Percentiles rank a stretch among this genome's conserved stretches.
Evolutionary conservation across 768 basidiomycete genomes (phyloP).

Genomic region (Dendrothele bispora): DNA sequence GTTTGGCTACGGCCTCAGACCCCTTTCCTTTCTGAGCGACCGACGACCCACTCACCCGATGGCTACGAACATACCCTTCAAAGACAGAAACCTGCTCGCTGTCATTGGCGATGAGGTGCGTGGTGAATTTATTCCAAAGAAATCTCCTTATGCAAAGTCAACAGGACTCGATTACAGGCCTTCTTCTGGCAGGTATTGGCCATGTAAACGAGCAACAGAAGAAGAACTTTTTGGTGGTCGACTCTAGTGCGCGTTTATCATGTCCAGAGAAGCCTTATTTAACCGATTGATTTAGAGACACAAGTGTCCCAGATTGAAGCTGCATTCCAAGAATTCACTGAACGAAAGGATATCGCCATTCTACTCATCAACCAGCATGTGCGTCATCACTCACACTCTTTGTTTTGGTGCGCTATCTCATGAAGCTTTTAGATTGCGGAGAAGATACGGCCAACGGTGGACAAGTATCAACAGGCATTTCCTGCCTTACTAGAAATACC

Average conservation of each 20-base stretch:
- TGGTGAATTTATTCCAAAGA: not conserved
- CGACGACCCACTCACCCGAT: constrained; percentile 27
- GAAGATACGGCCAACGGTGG: constrained; percentile 92
- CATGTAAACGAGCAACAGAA: constrained; percentile 87
- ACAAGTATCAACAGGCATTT: constrained; percentile 94
- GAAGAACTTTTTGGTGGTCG: constrained; percentile 98
- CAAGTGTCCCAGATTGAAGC: constrained; percentile 87
- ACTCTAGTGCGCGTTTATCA: constrained; percentile 67
- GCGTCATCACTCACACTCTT: constrained; percentile 24
- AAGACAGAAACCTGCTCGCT: constrained; percentile 86
- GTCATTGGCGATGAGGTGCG: constrained; percentile 96
- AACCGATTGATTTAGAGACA: constrained; percentile 64
- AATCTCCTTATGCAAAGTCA: constrained; percentile 13
- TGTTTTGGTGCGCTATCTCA: constrained; percentile 3
- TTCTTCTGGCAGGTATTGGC: constrained; percentile 92
- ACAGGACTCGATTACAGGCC: constrained; percentile 95
- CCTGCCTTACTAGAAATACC: constrained; percentile 97
- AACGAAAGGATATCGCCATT: constrained; percentile 94
- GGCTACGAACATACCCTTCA: constrained; percentile 57
- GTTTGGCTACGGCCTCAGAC: too few relatives aligned
- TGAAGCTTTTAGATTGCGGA: constrained; percentile 75
- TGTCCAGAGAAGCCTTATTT: not conserved
- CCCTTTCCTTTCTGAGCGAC: constrained; percentile 16
- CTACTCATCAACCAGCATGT: constrained; percentile 98
- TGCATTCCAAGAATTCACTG: constrained; percentile 92